Evolutionary conservation across 176 grass and related monocot genomes (phyloP), one percentile per base, ranked within the genome.

Genomic region (Bonia amplexicaulis): DNA sequence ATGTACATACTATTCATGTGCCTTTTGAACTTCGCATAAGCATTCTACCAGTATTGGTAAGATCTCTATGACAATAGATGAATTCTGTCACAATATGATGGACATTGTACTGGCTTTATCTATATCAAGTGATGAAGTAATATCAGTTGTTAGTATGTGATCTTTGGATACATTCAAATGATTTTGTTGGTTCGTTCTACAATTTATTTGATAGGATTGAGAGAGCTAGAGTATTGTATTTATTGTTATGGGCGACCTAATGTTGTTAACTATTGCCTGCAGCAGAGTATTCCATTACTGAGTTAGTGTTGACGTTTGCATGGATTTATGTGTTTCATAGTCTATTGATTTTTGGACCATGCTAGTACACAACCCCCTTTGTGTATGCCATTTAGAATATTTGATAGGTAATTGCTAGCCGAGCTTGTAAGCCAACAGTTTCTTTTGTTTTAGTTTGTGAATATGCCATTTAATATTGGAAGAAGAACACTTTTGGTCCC

Each of bases 341-440:
- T 29, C 61, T 60, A 49, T 42, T 77, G 65, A 35, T 69, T 7
- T 77, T 59, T 84, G 44, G 17, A 41, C 35, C 44, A 77, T 71
- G 53, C 64, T 75, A 73, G 37, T 0, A 5, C 55, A 66, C 1
- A 64, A 49, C 27, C 59, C 39, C 33, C 14, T 45, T 90, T 72
- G 14, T 82, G 10, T 71, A 29, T 73, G 59, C 8, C n/a, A 17
- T 16, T 71, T 37, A 78, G 40, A 82, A 66, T 86, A 82, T 83
- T 78, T 31, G 67, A 58, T 60, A 73, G 8, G 6, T 26, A 45
- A 48, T 78, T 78, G 26, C 48, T 48, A 57, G 6, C n/a, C n/a
- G 20, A 58, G 49, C 33, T 11, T 79, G 17, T 42, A 1, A 37
- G 11, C 51, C 33, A 82, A 41, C 12, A 29, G 0, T 42, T 59